Evolutionary conservation across 768 basidiomycete genomes (phyloP).

Genomic region (Suillus placidus): DNA sequence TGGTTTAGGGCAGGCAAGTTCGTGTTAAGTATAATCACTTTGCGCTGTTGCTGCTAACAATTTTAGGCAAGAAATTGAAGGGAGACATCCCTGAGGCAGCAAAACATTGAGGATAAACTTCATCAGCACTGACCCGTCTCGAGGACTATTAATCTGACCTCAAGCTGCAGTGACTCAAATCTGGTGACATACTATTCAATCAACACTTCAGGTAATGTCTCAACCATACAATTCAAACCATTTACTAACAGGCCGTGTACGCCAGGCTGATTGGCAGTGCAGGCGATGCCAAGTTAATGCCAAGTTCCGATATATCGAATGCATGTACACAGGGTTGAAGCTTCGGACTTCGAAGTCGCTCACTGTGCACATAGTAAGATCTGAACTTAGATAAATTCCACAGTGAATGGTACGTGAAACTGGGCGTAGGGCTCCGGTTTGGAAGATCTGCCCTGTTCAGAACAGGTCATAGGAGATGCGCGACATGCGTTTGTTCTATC

Average conservation of each 20-base stretch:
- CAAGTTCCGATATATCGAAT: too few relatives aligned
- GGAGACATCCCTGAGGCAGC: too few relatives aligned
- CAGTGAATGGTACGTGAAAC: background rate
- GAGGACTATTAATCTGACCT: background rate
- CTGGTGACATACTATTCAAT: too few relatives aligned
- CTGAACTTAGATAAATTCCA: background rate
- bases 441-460: background rate
- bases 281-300: background rate
- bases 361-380: background rate
- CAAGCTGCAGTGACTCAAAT: background rate
- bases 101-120: background rate
- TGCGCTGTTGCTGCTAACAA: background rate
- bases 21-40: background rate
- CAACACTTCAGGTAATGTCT: background rate
- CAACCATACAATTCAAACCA: background rate
- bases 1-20: background rate
- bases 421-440: background rate
- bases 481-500: background rate
- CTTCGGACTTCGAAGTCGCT: background rate
- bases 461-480: background rate
- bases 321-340: background rate
- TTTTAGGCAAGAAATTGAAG: background rate
- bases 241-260: background rate
- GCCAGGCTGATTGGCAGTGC: background rate
- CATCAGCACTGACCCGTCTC: background rate